These are phyloP conservation scores for Rhodotorula sphaerocarpa DNA, from an alignment of 768 basidiomycete genomes.

Conservation along the genomic window DNA sequence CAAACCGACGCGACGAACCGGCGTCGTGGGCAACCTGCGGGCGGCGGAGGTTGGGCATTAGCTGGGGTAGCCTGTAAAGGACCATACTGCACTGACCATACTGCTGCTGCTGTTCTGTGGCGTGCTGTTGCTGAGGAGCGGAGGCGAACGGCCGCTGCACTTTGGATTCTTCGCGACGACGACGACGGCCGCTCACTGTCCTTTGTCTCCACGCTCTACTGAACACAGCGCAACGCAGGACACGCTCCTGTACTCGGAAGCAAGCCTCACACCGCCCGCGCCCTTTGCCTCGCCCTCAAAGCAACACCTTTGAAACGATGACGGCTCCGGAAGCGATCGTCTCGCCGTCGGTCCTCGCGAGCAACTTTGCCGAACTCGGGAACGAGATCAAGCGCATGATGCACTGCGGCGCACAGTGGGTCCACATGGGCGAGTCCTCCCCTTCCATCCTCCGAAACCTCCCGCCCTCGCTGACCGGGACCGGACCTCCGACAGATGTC, in stretches of 20 bases:
- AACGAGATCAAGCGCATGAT: constrained; percentile 97
- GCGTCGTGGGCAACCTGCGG: constrained; percentile 19
- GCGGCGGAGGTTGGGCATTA: too few relatives aligned
- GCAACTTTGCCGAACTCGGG: constrained; percentile 88
- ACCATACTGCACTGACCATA: constrained; percentile 10
- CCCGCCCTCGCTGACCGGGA: not conserved
- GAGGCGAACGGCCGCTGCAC: too few relatives aligned
- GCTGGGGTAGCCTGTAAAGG: too few relatives aligned
- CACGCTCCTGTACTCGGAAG: too few relatives aligned
- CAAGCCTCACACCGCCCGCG: too few relatives aligned
- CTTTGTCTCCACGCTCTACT: too few relatives aligned
- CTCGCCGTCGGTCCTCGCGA: constrained; percentile 91
- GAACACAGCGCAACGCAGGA: too few relatives aligned
- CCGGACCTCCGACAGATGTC: constrained; percentile 55
- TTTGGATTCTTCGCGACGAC: too few relatives aligned
- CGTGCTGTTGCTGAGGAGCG: too few relatives aligned
- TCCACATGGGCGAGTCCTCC: constrained; percentile 74
- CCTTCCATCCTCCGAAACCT: too few relatives aligned
- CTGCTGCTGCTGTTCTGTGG: too few relatives aligned
- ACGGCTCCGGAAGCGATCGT: constrained; percentile 56
- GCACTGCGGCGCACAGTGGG: constrained; percentile 82
- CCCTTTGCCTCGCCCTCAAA: not conserved
- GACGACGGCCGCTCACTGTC: too few relatives aligned
- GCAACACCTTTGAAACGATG: not conserved
- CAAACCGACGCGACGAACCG: not conserved